Evolutionary conservation across 1,139 yeast species (phyloP), one percentile per base, ranked within the genome.

Genomic region (Candida gigantensis): DNA sequence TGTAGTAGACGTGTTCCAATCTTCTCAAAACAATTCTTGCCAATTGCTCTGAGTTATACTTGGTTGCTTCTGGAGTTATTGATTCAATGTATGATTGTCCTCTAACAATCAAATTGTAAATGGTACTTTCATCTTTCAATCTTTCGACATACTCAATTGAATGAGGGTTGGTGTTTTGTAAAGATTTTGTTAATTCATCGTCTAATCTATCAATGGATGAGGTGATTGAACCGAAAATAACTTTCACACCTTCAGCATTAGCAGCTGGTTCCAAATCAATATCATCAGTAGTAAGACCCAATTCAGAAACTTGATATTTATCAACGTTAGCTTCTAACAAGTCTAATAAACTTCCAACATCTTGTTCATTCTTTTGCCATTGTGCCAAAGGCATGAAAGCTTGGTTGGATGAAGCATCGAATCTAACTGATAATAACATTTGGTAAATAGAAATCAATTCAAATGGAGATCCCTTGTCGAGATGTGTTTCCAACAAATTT

Each of bases 61-160:
- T 66, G 32, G 65, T 62, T 9, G 56, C 63, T 37, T 68, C 66
- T 16, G 81, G 70, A 40, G 79, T 72, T 41, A 80, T 74, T 23
- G 71, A 57, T 63, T 92, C 97, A 56, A 85, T 73, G 62, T 92
- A 90, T 47, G 85, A 64, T 68, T 94, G 98, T 24, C 89, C 81
- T 57, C 96, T 81, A 42, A 92, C 76, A 47, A 92, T 77, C 57
- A 88, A 73, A 40, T 75, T 73, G 68, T 90, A 92, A 40, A 92
- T 73, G 32, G 69, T 68, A 45, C 81, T 74, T 67, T 92, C 98
- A 62, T 90, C 96, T 62, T 85, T 84, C 59, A 94, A 77, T 60
- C 97, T 79, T 51, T 84, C 89, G 49, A 92, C 79, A 62, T 92
- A 94, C 62, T 94, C 98, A 43, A 87, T 82, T 20, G 97, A 86